Evolutionary conservation across 2,329 filamentous ascomycete genomes (phyloP), one percentile per base, ranked within the genome.

Genomic region (Parasarocladium wereldwijsianum): DNA sequence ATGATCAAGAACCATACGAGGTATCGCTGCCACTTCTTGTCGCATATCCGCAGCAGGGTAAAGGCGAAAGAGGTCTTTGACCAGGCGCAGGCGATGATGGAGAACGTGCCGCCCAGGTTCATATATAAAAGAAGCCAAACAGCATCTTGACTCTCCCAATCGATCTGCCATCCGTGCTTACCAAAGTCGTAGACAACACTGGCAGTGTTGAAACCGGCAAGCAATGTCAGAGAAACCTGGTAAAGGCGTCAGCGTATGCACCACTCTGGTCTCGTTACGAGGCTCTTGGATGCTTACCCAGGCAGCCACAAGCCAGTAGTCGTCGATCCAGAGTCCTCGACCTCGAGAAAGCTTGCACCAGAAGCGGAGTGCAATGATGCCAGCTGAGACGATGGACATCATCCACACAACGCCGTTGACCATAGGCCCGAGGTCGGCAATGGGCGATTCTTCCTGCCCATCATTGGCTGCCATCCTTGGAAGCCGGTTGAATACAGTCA

Each of bases 41-140:
- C 38, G 17, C 37, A 35, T n/a, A 49, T 36, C 9, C 43, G 34
- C 7, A 47, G 36, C 10, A 49, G 38, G 7, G 44, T 47, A 17
- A 49, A 35, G 16, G 42, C 46, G 29, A 52, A 47, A 1, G 49
- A 49, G 0, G 46, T 47, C 35, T 51, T 52, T 32, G 42, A 47
- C 40, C 39, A 43, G 10, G 43, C 36, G 7, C 45, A 43, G 2
- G 44, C 41, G 9, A 40, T 29, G 11, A 49, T 38, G 4, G 44
- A 43, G 19, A 37, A 39, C n/a, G 39, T 36, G 19, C 33, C 39
- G 11, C 31, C 29, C 5, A 40, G 17, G n/a, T 38, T 34, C 30
- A 33, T 32, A 12, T 39, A 29, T 13, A 36, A 24, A 3, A 32
- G 35, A 30, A 37, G 26, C 24, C 21, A 32, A n/a, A n/a, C n/a